These are phyloP conservation scores for Coemansia pectinata DNA, from an alignment of 192 early-diverging fungal genomes.

Conservation along the genomic window DNA sequence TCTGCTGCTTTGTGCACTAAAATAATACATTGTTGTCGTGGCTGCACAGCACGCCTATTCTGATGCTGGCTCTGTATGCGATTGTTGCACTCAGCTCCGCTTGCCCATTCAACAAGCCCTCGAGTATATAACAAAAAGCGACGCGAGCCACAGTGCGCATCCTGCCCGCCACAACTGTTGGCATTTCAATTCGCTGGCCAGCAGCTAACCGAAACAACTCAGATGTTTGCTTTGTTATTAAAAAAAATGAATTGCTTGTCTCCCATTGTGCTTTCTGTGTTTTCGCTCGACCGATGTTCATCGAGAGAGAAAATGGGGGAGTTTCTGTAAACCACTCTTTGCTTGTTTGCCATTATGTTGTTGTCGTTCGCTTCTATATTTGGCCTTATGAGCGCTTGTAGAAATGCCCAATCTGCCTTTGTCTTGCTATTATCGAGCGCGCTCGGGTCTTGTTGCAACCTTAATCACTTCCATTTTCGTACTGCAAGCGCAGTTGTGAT, in stretches of 20 bases:
- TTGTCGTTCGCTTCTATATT: neutral
- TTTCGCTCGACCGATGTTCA: neutral
- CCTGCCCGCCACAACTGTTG: neutral
- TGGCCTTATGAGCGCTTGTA: neutral
- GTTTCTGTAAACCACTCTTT: neutral
- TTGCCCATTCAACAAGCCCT: neutral
- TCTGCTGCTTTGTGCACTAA: neutral
- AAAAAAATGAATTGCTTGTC: neutral
- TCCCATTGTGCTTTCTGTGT: neutral
- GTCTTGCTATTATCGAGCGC: neutral
- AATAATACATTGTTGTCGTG: neutral
- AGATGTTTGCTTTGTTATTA: neutral
- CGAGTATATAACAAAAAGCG: neutral
- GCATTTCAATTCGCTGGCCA: neutral
- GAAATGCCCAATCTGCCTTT: neutral
- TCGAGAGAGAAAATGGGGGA: neutral
- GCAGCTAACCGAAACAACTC: neutral
- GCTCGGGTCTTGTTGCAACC: constrained; percentile 3
- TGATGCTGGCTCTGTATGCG: neutral
- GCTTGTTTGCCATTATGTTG: neutral
- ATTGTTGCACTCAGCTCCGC: neutral
- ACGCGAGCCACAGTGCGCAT: neutral
- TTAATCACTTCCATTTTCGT: neutral
- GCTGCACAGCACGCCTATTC: neutral
- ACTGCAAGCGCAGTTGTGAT: neutral